Conservation (phyloP, 192 early-diverging fungal genomes). For the Fimicolochytrium jonesii region DNA sequence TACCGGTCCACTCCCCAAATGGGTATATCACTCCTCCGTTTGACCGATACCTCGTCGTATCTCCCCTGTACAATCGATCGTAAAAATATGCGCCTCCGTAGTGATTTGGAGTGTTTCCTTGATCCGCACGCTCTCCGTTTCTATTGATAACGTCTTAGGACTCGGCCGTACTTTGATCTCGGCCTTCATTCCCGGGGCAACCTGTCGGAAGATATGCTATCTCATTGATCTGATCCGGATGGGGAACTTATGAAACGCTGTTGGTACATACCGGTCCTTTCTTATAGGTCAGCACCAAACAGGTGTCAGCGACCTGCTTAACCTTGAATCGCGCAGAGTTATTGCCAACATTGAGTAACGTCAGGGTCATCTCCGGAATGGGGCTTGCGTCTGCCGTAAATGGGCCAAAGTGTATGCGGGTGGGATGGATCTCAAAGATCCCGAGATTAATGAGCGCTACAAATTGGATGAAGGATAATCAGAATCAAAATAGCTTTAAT, state of each 20-base stretch:
- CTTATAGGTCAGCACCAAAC: conserved; percentile 21
- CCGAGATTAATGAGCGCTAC: conserved; percentile 20
- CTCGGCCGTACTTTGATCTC: conserved; percentile 15
- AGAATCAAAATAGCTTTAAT: no score
- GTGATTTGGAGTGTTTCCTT: background rate
- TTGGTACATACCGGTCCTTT: conserved; percentile 25
- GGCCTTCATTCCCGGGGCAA: conserved; percentile 37
- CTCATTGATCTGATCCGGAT: background rate
- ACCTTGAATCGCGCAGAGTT: conserved; percentile 28
- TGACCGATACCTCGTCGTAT: no score
- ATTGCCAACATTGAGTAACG: conserved; percentile 31
- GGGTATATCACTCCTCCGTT: no score
- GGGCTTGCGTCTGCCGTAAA: conserved; percentile 1
- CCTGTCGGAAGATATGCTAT: conserved; percentile 17
- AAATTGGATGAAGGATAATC: no score
- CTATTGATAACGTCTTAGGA: background rate
- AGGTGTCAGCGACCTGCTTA: conserved; percentile 1
- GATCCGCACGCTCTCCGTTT: background rate
- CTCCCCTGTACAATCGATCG: background rate
- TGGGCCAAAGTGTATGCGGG: conserved; percentile 27
- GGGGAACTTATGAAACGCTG: background rate
- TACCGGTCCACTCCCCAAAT: no score
- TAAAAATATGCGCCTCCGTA: conserved; percentile 9
- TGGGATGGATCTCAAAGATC: conserved; percentile 24
- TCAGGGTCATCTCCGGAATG: conserved; percentile 3